phyloP scores from a whole-genome alignment of 345 rosid genomes.

The Eucalyptus sideroxylon region DNA sequence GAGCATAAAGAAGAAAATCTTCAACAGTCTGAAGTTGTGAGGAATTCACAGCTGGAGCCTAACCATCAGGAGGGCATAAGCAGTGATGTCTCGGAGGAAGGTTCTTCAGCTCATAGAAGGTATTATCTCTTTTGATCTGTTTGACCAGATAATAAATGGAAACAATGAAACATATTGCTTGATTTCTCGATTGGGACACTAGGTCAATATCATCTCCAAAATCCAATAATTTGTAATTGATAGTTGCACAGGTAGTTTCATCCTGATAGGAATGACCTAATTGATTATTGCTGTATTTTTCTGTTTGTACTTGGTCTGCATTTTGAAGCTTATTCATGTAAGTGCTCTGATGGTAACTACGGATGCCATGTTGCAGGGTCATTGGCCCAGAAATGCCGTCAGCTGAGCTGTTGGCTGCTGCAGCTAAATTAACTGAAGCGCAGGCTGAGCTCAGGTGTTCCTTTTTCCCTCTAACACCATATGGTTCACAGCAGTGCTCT shows the following conservation, averaged over 20 bases:
- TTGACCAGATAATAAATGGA: background rate
- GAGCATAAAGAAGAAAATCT: conserved; percentile 17
- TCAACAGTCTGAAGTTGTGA: conserved; percentile 5
- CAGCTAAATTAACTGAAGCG: conserved; percentile 92
- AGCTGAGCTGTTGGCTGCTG: conserved; percentile 85
- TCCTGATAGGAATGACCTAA: background rate
- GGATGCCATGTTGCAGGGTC: conserved; percentile 19
- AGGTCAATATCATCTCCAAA: background rate
- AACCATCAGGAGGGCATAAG: conserved; percentile 3
- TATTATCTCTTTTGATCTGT: background rate
- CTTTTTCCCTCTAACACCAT: background rate
- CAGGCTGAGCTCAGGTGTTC: conserved; percentile 74
- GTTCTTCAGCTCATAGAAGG: conserved; percentile 61
- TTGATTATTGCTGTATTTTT: background rate
- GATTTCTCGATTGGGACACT: background rate
- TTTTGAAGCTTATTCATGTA: background rate
- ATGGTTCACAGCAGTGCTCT: background rate
- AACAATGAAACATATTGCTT: background rate
- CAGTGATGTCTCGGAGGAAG: conserved; percentile 19
- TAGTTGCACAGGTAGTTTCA: background rate
- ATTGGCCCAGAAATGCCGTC: conserved; percentile 96
- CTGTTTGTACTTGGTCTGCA: background rate
- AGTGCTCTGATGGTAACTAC: background rate
- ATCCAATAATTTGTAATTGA: background rate
- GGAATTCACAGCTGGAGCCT: conserved; percentile 5